Conservation (phyloP, 2,329 filamentous ascomycete genomes). For the Penicillium hordei region DNA sequence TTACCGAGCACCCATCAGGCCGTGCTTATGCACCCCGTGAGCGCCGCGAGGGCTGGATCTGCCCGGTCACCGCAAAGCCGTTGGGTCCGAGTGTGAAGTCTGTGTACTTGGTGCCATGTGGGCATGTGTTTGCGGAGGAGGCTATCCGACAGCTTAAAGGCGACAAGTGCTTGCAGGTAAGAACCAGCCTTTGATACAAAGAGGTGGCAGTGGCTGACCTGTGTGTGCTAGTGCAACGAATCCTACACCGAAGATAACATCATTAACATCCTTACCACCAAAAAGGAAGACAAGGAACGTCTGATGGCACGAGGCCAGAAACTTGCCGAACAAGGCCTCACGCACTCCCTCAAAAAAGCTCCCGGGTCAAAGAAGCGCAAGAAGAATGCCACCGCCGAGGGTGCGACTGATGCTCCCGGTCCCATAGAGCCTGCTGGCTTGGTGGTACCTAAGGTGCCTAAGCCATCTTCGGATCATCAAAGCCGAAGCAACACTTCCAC, state of each 20-base stretch:
- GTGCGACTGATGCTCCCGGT: conserved; percentile 30
- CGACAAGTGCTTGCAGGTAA: conserved; percentile 60
- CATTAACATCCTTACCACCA: conserved; percentile 75
- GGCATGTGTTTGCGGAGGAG: conserved; percentile 86
- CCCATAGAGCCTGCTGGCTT: conserved; percentile 33
- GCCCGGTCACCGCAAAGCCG: conserved; percentile 83
- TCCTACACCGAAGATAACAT: conserved; percentile 71
- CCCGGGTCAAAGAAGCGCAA: conserved; percentile 69
- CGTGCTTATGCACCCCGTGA: conserved; percentile 32
- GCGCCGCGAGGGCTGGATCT: conserved; percentile 66
- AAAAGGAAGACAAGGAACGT: conserved; percentile 67
- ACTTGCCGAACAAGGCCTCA: conserved; percentile 70
- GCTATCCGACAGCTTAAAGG: conserved; percentile 77
- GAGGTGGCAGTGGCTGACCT: conserved; percentile 1
- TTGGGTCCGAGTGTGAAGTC: conserved; percentile 75
- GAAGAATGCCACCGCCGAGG: conserved; percentile 57
- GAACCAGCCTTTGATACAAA: conserved; percentile 13
- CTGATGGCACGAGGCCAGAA: conserved; percentile 66
- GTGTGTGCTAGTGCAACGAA: conserved; percentile 64
- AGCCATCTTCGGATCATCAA: conserved; percentile 9
- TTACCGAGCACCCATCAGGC: conserved; percentile 43
- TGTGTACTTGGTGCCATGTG: conserved; percentile 90
- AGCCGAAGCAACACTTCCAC: conserved; percentile 36
- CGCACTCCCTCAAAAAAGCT: conserved; percentile 85
- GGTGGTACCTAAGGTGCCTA: conserved; percentile 35